Evolutionary conservation across 345 rosid species (phyloP).

Genomic region (Euphorbia lathyris): DNA sequence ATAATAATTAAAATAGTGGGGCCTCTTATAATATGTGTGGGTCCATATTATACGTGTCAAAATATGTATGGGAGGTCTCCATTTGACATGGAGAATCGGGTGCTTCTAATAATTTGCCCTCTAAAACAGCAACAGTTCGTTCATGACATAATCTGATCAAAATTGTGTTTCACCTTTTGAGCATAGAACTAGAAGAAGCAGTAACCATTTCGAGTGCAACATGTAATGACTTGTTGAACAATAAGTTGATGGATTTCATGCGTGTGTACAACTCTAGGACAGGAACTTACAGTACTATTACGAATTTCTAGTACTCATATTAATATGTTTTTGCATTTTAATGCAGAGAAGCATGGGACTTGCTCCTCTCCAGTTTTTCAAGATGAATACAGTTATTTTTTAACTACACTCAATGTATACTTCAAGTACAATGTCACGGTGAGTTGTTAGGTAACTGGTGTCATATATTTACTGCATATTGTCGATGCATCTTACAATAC

Average conservation of each 20-base stretch:
- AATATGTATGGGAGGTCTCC: too few species aligned
- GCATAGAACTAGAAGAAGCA: not conserved
- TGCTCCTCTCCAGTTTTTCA: slow-evolving; percentile 71
- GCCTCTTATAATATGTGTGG: too few species aligned
- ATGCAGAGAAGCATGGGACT: slow-evolving; percentile 96
- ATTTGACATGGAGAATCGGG: too few species aligned
- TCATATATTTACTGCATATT: not conserved
- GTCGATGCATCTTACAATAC: not conserved
- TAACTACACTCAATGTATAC: slow-evolving; percentile 66
- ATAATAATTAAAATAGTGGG: too few species aligned
- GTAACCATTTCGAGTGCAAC: not conserved
- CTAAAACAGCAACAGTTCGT: too few species aligned
- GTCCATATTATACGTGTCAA: too few species aligned
- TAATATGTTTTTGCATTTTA: slow-evolving; percentile 9
- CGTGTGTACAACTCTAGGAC: not conserved
- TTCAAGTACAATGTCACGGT: slow-evolving; percentile 85
- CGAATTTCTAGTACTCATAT: not conserved
- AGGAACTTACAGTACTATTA: not conserved
- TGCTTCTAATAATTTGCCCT: too few species aligned
- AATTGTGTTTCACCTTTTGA: not conserved
- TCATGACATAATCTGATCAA: too few species aligned
- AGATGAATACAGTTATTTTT: slow-evolving; percentile 80
- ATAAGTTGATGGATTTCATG: not conserved
- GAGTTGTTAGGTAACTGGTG: slow-evolving; percentile 32
- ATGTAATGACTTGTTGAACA: not conserved